Conservation (phyloP, 352 stramenopile species). For the Pythium aristosporum region DNA sequence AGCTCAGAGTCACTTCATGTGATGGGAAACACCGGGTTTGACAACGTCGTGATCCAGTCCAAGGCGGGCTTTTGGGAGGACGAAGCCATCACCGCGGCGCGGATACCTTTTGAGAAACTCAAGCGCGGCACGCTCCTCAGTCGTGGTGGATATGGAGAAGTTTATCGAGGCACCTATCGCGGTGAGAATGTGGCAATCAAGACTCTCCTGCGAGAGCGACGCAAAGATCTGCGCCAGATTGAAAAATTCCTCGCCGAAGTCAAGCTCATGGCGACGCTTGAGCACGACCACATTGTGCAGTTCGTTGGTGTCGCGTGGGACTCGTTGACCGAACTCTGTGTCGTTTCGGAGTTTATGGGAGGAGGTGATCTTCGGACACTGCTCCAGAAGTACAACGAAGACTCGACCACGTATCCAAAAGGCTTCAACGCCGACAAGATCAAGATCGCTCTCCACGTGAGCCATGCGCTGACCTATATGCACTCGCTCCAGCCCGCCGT, state of each 20-base stretch:
- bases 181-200: constrained; percentile 56
- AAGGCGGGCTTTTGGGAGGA: constrained; percentile 14
- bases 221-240: constrained; percentile 51
- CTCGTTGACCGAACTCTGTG: constrained; percentile 25
- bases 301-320: constrained; percentile 72
- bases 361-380: constrained; percentile 11
- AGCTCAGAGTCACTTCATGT: constrained; percentile 5
- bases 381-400: not conserved
- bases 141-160: constrained; percentile 49
- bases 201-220: constrained; percentile 49
- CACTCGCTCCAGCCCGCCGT: constrained; percentile 14
- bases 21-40: constrained; percentile 2
- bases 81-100: constrained; percentile 20
- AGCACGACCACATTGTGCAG: constrained; percentile 58
- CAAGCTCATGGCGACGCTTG: constrained; percentile 52
- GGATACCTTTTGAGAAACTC: constrained; percentile 50
- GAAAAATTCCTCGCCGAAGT: constrained; percentile 51
- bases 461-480: constrained; percentile 15
- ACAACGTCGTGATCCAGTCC: constrained; percentile 1
- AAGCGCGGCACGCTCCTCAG: constrained; percentile 39
- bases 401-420: not conserved
- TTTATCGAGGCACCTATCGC: constrained; percentile 46
- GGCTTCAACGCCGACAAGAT: constrained; percentile 19
- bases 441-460: constrained; percentile 16
- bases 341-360: constrained; percentile 32